Conservation (phyloP, 208 protist species). For the Trichomonas gallinae region DNA sequence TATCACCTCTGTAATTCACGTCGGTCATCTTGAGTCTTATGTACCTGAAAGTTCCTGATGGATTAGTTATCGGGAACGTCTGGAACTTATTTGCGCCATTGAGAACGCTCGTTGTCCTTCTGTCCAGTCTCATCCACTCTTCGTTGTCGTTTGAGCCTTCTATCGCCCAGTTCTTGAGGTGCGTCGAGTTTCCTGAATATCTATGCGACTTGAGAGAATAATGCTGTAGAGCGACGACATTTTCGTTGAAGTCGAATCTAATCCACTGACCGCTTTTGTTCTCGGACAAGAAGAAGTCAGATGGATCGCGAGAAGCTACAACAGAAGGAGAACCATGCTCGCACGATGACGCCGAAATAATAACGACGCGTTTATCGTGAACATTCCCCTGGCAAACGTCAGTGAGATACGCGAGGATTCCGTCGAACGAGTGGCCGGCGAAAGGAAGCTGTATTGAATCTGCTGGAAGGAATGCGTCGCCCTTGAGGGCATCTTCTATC, state of each 20-base stretch:
- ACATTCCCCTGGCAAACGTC: not conserved
- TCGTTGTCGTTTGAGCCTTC: conserved; percentile 1
- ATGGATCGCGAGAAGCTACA: not conserved
- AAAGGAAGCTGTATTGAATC: not conserved
- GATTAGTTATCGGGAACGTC: not conserved
- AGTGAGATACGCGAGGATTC: not conserved
- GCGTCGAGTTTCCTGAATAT: not conserved
- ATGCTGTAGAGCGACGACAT: not conserved
- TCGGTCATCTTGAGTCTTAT: not conserved
- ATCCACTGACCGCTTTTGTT: not conserved
- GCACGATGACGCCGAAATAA: not conserved
- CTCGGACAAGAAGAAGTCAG: not conserved
- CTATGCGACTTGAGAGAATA: not conserved
- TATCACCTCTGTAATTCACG: not conserved
- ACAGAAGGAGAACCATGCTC: not conserved
- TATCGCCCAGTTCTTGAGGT: not conserved
- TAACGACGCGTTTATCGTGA: not conserved
- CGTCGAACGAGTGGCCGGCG: not conserved
- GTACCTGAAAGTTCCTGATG: not conserved
- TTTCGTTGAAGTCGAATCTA: not conserved
- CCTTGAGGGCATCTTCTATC: not conserved
- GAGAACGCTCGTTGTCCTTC: not conserved
- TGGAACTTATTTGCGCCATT: conserved; percentile 6
- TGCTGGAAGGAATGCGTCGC: not conserved
- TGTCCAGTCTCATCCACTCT: not conserved